Evolutionary conservation across 1,284 basidiomycete species (phyloP).

Genomic region (Pholiota adiposa): DNA sequence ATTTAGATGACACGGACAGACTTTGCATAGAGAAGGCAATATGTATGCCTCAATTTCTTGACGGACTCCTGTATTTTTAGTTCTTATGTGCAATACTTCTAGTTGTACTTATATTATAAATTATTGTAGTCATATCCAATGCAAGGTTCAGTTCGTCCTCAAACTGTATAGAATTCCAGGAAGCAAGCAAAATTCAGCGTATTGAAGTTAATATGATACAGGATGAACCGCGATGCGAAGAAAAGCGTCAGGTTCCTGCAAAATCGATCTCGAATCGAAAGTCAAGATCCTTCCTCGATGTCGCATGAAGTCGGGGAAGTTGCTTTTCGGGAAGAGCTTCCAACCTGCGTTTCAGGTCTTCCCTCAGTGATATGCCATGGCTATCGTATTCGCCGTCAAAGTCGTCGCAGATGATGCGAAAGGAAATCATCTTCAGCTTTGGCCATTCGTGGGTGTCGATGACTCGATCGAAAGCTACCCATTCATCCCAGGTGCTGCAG

Average conservation of each 20-base stretch:
- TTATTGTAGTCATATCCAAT: no score
- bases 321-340: background rate
- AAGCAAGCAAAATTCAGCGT: no score
- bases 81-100: no score
- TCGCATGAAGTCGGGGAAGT: background rate
- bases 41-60: no score
- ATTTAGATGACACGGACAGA: no score
- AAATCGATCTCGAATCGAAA: background rate
- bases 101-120: no score
- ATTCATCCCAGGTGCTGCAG: background rate
- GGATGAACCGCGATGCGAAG: background rate
- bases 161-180: no score
- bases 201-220: background rate
- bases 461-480: background rate
- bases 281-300: background rate
- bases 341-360: background rate
- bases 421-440: background rate
- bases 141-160: no score
- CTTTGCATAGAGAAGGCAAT: no score
- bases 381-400: background rate
- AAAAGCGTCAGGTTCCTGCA: background rate
- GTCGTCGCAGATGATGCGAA: background rate
- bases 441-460: background rate
- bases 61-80: no score
- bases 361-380: background rate